A percentile compares a stretch with the other conserved stretches of the same genome.
Evolutionary conservation across 2,329 filamentous ascomycete genomes (phyloP).

Genomic region (Thielaviopsis populi): DNA sequence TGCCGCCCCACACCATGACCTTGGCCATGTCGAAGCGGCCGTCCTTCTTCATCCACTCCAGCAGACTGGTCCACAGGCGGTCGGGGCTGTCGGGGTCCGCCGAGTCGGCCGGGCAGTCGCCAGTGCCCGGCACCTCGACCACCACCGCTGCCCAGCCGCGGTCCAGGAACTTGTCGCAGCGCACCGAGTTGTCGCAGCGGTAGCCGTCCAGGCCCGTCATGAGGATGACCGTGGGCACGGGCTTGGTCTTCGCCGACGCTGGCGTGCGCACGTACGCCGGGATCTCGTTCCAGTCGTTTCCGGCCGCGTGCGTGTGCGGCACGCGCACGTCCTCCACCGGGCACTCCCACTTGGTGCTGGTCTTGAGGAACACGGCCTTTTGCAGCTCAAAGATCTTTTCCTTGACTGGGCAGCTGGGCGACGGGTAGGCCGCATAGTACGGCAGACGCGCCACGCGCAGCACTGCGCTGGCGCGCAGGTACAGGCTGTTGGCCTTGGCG

Average conservation of each 20-base stretch:
- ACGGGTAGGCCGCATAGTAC: conserved; percentile 30
- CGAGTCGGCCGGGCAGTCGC: conserved; percentile 50
- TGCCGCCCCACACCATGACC: conserved; percentile 49
- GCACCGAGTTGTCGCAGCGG: conserved; percentile 45
- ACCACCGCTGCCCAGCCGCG: conserved; percentile 50
- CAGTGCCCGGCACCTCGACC: conserved; percentile 36
- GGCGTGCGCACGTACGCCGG: conserved; percentile 53
- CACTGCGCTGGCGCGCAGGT: conserved; percentile 56
- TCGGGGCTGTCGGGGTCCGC: conserved; percentile 44
- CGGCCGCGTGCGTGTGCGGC: conserved; percentile 37
- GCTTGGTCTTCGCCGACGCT: conserved; percentile 23
- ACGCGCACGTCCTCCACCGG: conserved; percentile 48
- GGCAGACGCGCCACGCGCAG: conserved; percentile 62
- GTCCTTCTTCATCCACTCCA: conserved; percentile 41
- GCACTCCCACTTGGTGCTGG: conserved; percentile 35
- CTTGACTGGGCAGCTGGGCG: conserved; percentile 32
- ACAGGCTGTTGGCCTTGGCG: conserved; percentile 43
- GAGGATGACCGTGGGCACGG: conserved; percentile 36
- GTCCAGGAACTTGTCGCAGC: conserved; percentile 44
- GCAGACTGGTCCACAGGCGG: conserved; percentile 45
- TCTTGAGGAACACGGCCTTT: conserved; percentile 48
- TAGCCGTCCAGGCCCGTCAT: conserved; percentile 50
- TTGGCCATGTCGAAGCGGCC: conserved; percentile 39
- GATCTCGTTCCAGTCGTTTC: conserved; percentile 39
- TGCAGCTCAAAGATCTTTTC: conserved; percentile 49